phyloP scores from a whole-genome alignment of 1,139 yeast genomes.

The Pichia sp. region DNA sequence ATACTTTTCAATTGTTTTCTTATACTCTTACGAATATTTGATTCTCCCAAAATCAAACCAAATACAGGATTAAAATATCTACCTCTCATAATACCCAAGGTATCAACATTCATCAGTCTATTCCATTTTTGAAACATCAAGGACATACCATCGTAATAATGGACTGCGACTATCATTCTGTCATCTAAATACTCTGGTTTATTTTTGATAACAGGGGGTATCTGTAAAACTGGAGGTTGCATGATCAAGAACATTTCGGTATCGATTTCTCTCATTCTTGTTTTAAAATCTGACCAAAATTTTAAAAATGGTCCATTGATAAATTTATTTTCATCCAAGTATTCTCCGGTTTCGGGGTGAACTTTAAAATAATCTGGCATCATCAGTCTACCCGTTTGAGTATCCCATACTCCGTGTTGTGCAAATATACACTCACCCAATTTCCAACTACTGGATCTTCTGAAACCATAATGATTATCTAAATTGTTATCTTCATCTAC shows the following conservation, averaged over 20 bases:
- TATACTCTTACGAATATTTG: slow-evolving; percentile 70
- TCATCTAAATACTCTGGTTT: slow-evolving; percentile 54
- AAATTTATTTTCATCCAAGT: slow-evolving; percentile 56
- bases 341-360: slow-evolving; percentile 40
- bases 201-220: slow-evolving; percentile 67
- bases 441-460: slow-evolving; percentile 61
- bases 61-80: slow-evolving; percentile 71
- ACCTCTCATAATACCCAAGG: slow-evolving; percentile 85
- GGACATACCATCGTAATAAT: slow-evolving; percentile 92
- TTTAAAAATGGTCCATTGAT: slow-evolving; percentile 61
- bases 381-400: slow-evolving; percentile 37
- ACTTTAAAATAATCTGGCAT: slow-evolving; percentile 48
- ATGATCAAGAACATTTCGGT: slow-evolving; percentile 56
- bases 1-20: slow-evolving; percentile 64
- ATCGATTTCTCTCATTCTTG: slow-evolving; percentile 46
- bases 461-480: slow-evolving; percentile 71
- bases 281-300: slow-evolving; percentile 51
- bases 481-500: slow-evolving; percentile 41
- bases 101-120: slow-evolving; percentile 74
- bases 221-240: slow-evolving; percentile 81
- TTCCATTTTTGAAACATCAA: slow-evolving; percentile 78
- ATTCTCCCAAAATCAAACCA: slow-evolving; percentile 79
- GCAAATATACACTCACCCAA: slow-evolving; percentile 80
- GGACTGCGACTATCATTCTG: slow-evolving; percentile 76
- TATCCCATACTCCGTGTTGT: slow-evolving; percentile 74